Percentiles rank a stretch among this genome's conserved stretches.
These are phyloP conservation scores for Thecaphora frezii DNA, from an alignment of 1,284 basidiomycete species.

Conservation along the genomic window DNA sequence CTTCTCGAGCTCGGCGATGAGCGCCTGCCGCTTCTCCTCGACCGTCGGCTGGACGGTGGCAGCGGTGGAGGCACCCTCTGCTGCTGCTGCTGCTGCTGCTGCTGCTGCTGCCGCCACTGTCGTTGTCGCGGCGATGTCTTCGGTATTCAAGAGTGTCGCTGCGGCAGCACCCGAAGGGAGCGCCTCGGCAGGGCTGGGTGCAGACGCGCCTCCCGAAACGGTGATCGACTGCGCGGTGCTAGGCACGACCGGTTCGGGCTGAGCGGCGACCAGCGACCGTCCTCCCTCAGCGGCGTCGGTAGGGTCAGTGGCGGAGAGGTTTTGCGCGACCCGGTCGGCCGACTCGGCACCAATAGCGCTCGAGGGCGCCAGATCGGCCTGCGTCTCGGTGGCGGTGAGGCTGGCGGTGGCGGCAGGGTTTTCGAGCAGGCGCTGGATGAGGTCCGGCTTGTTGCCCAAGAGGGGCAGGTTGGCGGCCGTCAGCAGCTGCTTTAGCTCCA, in stretches of 20 bases:
- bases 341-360: not conserved
- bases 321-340: not conserved
- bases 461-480: slow-evolving; percentile 32
- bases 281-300: not conserved
- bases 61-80: slow-evolving; percentile 1
- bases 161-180: slow-evolving; percentile 4
- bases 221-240: not conserved
- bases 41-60: not conserved
- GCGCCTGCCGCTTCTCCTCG: slow-evolving; percentile 27
- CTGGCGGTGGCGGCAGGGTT: slow-evolving; percentile 41
- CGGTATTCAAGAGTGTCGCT: not conserved
- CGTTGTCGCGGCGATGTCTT: not conserved
- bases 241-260: not conserved
- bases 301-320: not conserved
- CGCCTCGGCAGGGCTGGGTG: not conserved
- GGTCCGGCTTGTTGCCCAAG: slow-evolving; percentile 52
- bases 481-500: slow-evolving; percentile 51
- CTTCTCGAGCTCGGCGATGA: slow-evolving; percentile 50
- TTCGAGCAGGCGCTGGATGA: slow-evolving; percentile 51
- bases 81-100: slow-evolving; percentile 6
- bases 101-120: slow-evolving; percentile 3
- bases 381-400: slow-evolving; percentile 5
- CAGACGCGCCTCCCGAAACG: not conserved
- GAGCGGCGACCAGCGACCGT: not conserved
- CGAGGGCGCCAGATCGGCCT: not conserved